Conservation (phyloP, 2,329 filamentous ascomycete genomes). For the Aureobasidium namibiae region DNA sequence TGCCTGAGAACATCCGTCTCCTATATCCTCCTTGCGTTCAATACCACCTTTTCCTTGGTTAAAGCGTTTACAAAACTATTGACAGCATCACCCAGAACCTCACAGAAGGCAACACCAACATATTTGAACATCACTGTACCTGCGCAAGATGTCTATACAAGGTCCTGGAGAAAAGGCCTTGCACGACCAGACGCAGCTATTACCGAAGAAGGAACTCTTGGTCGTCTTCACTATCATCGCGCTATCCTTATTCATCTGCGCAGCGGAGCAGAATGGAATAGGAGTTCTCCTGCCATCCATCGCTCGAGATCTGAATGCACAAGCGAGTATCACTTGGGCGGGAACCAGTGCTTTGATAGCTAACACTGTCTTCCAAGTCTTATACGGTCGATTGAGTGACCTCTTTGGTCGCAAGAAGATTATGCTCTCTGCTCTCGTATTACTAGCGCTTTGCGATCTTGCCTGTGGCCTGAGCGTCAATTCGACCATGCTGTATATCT, state of each 20-base stretch:
- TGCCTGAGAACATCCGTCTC: too few relatives aligned
- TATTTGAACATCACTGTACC: background rate
- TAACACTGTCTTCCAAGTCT: constrained; percentile 55
- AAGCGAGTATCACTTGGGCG: constrained; percentile 47
- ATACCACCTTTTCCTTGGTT: too few relatives aligned
- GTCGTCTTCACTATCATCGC: constrained; percentile 45
- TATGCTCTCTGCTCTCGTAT: constrained; percentile 44
- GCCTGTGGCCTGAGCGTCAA: constrained; percentile 47
- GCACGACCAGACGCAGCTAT: constrained; percentile 50
- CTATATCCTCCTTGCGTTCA: too few relatives aligned
- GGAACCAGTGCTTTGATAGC: constrained; percentile 47
- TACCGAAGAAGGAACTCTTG: constrained; percentile 43
- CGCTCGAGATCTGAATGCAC: constrained; percentile 28
- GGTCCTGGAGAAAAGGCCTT: constrained; percentile 22
- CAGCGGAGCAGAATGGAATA: constrained; percentile 51
- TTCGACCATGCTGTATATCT: constrained; percentile 30
- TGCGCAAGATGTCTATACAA: background rate
- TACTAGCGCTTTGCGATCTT: constrained; percentile 50
- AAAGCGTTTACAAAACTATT: too few relatives aligned
- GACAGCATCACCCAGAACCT: too few relatives aligned
- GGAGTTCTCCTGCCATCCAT: constrained; percentile 32
- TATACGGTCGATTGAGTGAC: constrained; percentile 44
- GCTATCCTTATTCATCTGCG: constrained; percentile 48
- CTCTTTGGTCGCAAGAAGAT: constrained; percentile 46
- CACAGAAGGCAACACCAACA: too few relatives aligned